Evolutionary conservation across 768 basidiomycete species (phyloP), one percentile per base, ranked within the genome.

Genomic region (Lactarius sanguifluus): DNA sequence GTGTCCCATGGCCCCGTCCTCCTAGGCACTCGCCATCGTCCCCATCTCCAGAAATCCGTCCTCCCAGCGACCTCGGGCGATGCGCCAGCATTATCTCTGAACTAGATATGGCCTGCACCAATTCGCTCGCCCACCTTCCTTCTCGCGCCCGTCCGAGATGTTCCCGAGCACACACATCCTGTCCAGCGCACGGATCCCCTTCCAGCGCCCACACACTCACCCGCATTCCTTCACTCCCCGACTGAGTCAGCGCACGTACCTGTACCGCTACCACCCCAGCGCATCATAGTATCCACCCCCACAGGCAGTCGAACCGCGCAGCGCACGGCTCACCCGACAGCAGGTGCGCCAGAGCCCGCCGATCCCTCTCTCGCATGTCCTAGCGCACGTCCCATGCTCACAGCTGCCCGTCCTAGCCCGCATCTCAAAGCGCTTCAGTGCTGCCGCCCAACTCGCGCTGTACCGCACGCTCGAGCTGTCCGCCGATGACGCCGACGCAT

Each of bases 401-500:
- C 71, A 69, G 59, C 61, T 75, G 7, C 54, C 75, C 13, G 54
- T 70, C 3, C 61, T 75, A 45, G 70, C 72, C 6, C 71, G 62
- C 7, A 72, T 73, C 16, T 76, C 76, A 23, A 65, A 61, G 18
- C 55, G 65, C 15, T 74, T 76, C 57, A 65, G 70, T 16, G 30
- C 61, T 7, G 64, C 73, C 0, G 72, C 75, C 1, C 72, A 72
- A 9, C 47, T 62, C 6, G 68, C 63, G 12, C 66, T 77, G 38
- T 78, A 77, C 58, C 64, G 56, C 45, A 59, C 64, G 28, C 61
- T 77, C 20, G 70, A 73, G 59, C 61, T 75, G 3, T 32, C 72
- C 23, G 18, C 69, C 5, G 32, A 30, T 1, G 59, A 43, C n/a
- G 36, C 41, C 2, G 56, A 71, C 30, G 65, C 67, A 15, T 78